These are phyloP conservation scores for Nowakowskiella sp. DNA, from an alignment of 192 early-diverging fungal species.

Conservation along the genomic window DNA sequence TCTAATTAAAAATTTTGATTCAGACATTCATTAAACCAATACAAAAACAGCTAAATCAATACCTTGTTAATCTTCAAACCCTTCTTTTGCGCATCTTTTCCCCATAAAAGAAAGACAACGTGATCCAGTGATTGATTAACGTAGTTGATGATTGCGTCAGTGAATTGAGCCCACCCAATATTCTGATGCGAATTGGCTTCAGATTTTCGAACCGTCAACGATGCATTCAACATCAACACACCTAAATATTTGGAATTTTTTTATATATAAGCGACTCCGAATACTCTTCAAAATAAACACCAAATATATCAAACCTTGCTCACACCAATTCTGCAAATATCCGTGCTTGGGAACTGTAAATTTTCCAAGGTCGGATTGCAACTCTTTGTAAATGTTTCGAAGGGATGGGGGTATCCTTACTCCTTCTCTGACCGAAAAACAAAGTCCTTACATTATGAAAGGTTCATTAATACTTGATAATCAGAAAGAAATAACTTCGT, in stretches of 20 bases:
- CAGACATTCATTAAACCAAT: background rate
- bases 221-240: slow-evolving; percentile 82
- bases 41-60: background rate
- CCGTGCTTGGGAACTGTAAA: slow-evolving; percentile 72
- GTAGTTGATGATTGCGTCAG: slow-evolving; percentile 70
- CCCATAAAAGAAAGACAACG: slow-evolving; percentile 95
- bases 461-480: no score
- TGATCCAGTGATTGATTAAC: slow-evolving; percentile 49
- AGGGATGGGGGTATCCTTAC: slow-evolving; percentile 78
- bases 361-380: slow-evolving; percentile 58
- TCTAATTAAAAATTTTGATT: slow-evolving; percentile 23
- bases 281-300: background rate
- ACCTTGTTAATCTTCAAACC: slow-evolving; percentile 58
- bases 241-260: slow-evolving; percentile 30
- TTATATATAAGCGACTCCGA: background rate
- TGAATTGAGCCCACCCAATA: slow-evolving; percentile 82
- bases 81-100: slow-evolving; percentile 80
- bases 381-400: slow-evolving; percentile 80
- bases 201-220: slow-evolving; percentile 74
- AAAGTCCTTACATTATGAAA: slow-evolving; percentile 36
- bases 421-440: slow-evolving; percentile 79
- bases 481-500: slow-evolving; percentile 5
- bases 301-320: slow-evolving; percentile 14
- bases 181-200: slow-evolving; percentile 72
- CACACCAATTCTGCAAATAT: slow-evolving; percentile 23